A percentile compares a stretch with the other conserved stretches of the same genome.
These are phyloP conservation scores for Fusarium acutatum DNA, from an alignment of 2,329 filamentous ascomycete genomes.

Conservation along the genomic window DNA sequence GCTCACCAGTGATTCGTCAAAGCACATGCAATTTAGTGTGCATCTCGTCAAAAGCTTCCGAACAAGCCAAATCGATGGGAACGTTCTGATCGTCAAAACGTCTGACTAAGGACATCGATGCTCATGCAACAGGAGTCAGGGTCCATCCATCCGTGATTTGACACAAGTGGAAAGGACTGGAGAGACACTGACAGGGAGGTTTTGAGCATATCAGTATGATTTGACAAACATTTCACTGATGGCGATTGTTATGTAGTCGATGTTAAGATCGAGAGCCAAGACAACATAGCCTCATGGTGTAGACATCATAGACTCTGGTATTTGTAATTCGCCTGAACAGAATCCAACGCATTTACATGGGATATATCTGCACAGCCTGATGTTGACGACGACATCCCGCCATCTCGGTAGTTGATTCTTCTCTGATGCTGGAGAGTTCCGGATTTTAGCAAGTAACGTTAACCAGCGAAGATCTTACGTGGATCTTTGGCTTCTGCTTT, in stretches of 20 bases:
- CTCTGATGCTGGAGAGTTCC: constrained; percentile 1
- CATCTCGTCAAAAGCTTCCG: background rate
- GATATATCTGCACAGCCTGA: constrained; percentile 22
- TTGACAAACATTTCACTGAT: background rate
- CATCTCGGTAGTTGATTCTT: background rate
- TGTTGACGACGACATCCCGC: constrained; percentile 17
- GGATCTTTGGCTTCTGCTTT: background rate
- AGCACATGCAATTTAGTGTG: background rate
- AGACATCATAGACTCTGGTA: constrained; percentile 10
- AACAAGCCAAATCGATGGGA: constrained; percentile 5
- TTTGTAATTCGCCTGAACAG: constrained; percentile 2
- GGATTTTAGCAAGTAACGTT: constrained; percentile 3
- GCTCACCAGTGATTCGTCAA: constrained; percentile 9
- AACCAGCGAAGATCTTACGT: constrained; percentile 16
- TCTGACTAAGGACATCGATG: constrained; percentile 11
- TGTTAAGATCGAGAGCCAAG: background rate
- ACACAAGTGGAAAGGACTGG: background rate
- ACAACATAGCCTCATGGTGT: constrained; percentile 2
- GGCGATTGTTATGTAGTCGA: background rate
- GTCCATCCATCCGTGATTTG: constrained; percentile 2
- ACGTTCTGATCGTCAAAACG: constrained; percentile 9
- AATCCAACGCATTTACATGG: background rate
- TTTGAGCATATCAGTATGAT: background rate
- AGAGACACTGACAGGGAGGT: background rate
- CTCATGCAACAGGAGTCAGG: constrained; percentile 22